These are phyloP conservation scores for Aspergillus quadrilineatus DNA, from an alignment of 2,329 filamentous ascomycete species.

Conservation along the genomic window DNA sequence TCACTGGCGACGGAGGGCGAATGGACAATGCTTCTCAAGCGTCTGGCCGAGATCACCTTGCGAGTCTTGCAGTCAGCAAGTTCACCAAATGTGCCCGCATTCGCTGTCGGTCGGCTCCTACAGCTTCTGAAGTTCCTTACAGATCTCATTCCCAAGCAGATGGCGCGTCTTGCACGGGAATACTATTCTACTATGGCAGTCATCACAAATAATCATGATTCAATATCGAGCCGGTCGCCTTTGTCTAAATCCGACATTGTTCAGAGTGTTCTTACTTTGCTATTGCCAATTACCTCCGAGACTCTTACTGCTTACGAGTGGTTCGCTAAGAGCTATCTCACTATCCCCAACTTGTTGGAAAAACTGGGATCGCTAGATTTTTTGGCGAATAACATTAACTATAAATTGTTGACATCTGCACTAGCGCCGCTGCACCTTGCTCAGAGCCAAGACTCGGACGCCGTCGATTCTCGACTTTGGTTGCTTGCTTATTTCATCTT, in stretches of 20 bases:
- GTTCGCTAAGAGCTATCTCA: constrained; percentile 48
- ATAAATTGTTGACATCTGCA: constrained; percentile 47
- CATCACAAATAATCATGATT: constrained; percentile 32
- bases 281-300: constrained; percentile 44
- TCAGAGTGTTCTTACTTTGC: constrained; percentile 41
- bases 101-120: constrained; percentile 35
- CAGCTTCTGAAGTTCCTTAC: constrained; percentile 38
- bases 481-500: constrained; percentile 61
- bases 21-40: constrained; percentile 42
- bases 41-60: constrained; percentile 39
- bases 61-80: constrained; percentile 32
- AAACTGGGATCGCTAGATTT: constrained; percentile 39
- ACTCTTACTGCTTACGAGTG: constrained; percentile 47
- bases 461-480: constrained; percentile 51
- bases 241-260: constrained; percentile 32
- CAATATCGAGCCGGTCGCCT: constrained; percentile 16
- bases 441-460: constrained; percentile 31
- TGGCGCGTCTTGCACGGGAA: constrained; percentile 36
- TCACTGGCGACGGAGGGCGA: constrained; percentile 40
- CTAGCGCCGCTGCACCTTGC: constrained; percentile 34
- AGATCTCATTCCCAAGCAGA: constrained; percentile 40
- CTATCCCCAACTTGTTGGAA: constrained; percentile 41
- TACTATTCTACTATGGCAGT: constrained; percentile 44
- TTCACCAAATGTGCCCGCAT: constrained; percentile 19
- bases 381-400: constrained; percentile 52